phyloP scores from a whole-genome alignment of 805 yeast genomes.

The Saturnispora hagleri region DNA sequence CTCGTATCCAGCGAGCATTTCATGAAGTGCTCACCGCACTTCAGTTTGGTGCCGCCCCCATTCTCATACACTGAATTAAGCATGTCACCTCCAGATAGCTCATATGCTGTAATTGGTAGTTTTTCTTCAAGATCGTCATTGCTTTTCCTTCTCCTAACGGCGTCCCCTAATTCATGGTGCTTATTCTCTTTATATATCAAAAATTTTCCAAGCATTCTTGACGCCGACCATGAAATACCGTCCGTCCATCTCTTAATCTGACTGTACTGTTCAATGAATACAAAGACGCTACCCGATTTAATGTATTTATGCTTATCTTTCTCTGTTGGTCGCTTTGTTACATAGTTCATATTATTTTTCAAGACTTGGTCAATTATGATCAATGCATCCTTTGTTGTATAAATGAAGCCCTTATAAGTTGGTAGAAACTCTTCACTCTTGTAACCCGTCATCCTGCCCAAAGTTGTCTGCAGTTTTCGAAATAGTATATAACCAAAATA shows the following conservation, averaged over 20 bases:
- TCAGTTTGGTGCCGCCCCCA: not conserved
- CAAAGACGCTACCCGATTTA: conserved; percentile 70
- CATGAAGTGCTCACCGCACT: not conserved
- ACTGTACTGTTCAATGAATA: conserved; percentile 72
- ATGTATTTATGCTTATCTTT: conserved; percentile 60
- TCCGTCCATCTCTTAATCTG: conserved; percentile 95
- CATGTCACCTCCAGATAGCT: conserved; percentile 13
- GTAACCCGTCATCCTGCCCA: not conserved
- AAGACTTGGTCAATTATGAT: conserved; percentile 73
- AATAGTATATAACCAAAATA: too few relatives aligned
- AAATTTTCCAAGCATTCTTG: conserved; percentile 78
- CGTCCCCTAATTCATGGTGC: conserved; percentile 18
- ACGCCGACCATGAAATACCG: conserved; percentile 91
- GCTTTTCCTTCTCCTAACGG: conserved; percentile 21
- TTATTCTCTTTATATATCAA: conserved; percentile 66
- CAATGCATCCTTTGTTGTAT: conserved; percentile 76
- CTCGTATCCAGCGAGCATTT: conserved; percentile 24
- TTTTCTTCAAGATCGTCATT: conserved; percentile 13
- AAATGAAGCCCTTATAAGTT: conserved; percentile 67
- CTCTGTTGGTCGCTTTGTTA: conserved; percentile 76
- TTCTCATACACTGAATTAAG: not conserved
- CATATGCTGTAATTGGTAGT: conserved; percentile 12
- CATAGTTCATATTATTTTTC: conserved; percentile 47
- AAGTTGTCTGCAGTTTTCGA: too few relatives aligned
- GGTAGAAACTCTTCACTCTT: conserved; percentile 27